Evolutionary conservation across 495 filamentous ascomycete species (phyloP).

Genomic region (Neurospora discreta): DNA sequence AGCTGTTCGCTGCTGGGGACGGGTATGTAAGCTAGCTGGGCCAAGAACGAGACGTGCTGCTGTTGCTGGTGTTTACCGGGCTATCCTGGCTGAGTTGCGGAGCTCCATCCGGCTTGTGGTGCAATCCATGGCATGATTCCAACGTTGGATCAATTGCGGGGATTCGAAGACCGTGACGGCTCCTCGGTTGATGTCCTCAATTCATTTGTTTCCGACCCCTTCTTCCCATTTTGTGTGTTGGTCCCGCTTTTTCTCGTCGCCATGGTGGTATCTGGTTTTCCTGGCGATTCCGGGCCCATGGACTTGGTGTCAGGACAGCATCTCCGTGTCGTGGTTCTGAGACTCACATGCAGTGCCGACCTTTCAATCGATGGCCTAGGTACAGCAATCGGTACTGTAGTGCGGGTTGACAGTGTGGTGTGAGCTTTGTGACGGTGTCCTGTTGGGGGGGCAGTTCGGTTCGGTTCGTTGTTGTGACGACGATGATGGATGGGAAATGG

Average conservation of each 20-base stretch:
- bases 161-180: not conserved
- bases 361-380: not conserved
- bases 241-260: not conserved
- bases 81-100: not conserved
- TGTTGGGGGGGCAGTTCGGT: not conserved
- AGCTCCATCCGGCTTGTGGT: not conserved
- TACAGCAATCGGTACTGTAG: too few species aligned
- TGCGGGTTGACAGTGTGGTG: not conserved
- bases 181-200: not conserved
- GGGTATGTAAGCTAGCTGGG: not conserved
- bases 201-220: too few species aligned
- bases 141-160: not conserved
- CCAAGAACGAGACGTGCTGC: not conserved
- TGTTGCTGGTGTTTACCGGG: not conserved
- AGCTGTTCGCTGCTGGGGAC: not conserved
- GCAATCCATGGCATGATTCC: not conserved
- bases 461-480: not conserved
- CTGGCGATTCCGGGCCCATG: slow-evolving; percentile 2
- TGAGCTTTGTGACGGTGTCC: not conserved
- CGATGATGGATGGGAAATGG: not conserved
- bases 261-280: slow-evolving; percentile 5
- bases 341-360: not conserved
- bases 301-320: not conserved
- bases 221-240: not conserved
- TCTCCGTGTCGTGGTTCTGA: not conserved